Percentiles rank a stretch among this genome's conserved stretches.
These are phyloP conservation scores for Acer negundo DNA, from an alignment of 345 rosid species.

Conservation along the genomic window DNA sequence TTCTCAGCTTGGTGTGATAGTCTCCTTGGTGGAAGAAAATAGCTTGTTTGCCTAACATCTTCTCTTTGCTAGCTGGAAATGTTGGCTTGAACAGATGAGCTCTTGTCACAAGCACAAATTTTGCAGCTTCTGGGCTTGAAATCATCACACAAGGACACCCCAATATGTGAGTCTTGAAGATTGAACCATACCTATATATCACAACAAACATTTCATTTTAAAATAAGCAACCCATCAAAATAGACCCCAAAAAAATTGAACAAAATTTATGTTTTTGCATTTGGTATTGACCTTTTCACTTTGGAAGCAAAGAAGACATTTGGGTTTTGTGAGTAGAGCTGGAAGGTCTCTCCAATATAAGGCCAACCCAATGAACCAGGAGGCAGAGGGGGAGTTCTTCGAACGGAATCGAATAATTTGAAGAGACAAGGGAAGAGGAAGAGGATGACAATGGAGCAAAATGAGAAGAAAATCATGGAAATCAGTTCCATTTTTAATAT, in stretches of 20 bases:
- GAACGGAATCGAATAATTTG: slow-evolving; percentile 25
- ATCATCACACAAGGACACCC: slow-evolving; percentile 94
- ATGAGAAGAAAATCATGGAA: slow-evolving; percentile 18
- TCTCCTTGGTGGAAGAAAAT: slow-evolving; percentile 88
- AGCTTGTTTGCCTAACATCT: slow-evolving; percentile 81
- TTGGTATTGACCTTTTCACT: slow-evolving; percentile 43
- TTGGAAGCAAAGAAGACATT: slow-evolving; percentile 77
- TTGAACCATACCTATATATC: slow-evolving; percentile 58
- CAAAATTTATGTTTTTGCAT: neutral
- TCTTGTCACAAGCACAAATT: slow-evolving; percentile 64
- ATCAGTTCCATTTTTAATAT: slow-evolving; percentile 36
- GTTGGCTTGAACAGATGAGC: slow-evolving; percentile 86
- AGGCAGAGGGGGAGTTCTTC: slow-evolving; percentile 59
- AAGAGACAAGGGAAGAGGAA: slow-evolving; percentile 32
- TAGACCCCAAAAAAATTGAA: no score
- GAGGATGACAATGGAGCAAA: slow-evolving; percentile 32
- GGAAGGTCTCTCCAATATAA: slow-evolving; percentile 80
- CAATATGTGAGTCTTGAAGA: slow-evolving; percentile 79
- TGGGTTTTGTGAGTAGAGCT: slow-evolving; percentile 90
- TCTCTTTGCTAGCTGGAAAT: slow-evolving; percentile 87
- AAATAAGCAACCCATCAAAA: neutral
- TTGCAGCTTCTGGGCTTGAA: slow-evolving; percentile 82
- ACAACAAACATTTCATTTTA: neutral
- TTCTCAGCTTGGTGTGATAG: slow-evolving; percentile 70
- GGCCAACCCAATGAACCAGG: slow-evolving; percentile 92